Evolutionary conservation across 768 basidiomycete genomes (phyloP).

Genomic region (Psilocybe azurescens): DNA sequence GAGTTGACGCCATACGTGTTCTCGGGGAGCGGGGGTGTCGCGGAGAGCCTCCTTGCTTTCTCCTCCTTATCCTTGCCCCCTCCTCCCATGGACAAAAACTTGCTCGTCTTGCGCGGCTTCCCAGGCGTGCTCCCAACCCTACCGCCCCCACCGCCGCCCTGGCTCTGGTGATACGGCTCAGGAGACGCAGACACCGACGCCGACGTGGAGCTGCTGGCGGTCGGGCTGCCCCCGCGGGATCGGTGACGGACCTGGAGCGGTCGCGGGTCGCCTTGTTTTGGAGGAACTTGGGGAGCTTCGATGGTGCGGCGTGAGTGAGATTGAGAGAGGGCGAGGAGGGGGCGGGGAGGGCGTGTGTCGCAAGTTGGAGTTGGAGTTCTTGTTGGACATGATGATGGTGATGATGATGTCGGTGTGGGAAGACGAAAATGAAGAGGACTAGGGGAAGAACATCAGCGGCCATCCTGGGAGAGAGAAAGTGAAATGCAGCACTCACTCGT

Average conservation of each 20-base stretch:
- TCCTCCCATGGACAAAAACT: conserved; percentile 39
- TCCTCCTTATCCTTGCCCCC: conserved; percentile 38
- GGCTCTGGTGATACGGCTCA: conserved; percentile 17
- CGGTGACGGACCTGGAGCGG: conserved; percentile 59
- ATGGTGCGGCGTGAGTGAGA: conserved; percentile 37
- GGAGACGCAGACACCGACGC: conserved; percentile 30
- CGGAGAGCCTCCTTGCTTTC: conserved; percentile 20
- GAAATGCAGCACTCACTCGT: conserved; percentile 10
- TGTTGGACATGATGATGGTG: conserved; percentile 45
- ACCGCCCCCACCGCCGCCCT: no score
- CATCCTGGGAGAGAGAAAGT: neutral
- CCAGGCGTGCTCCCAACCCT: conserved; percentile 24
- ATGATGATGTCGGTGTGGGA: neutral
- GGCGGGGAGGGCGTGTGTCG: conserved; percentile 35
- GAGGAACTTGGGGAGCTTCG: conserved; percentile 71
- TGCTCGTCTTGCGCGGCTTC: conserved; percentile 36
- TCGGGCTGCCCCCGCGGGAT: conserved; percentile 43
- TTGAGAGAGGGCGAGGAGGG: conserved; percentile 36
- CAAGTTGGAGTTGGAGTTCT: conserved; percentile 31
- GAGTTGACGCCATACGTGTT: no score
- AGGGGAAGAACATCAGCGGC: conserved; percentile 5
- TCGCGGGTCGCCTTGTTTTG: conserved; percentile 65
- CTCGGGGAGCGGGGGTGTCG: neutral
- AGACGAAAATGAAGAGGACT: neutral
- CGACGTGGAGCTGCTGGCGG: conserved; percentile 43